A percentile compares a stretch with the other conserved stretches of the same genome.
phyloP scores from a whole-genome alignment of 768 basidiomycete species.

The Russula dissimulans region DNA sequence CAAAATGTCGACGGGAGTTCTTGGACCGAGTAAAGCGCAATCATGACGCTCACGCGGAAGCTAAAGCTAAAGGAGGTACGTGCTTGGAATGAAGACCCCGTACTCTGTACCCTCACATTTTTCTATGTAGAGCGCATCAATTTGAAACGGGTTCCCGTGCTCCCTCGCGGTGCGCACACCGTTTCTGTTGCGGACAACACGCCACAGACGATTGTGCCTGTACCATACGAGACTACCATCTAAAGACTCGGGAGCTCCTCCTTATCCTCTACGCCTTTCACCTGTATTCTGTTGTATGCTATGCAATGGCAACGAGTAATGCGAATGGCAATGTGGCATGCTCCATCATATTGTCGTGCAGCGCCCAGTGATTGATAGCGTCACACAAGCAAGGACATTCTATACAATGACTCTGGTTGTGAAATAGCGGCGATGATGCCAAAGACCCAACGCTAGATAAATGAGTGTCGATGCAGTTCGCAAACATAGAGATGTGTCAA shows the following conservation, averaged over 20 bases:
- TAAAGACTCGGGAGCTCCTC: constrained; percentile 33
- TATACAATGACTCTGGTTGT: background rate
- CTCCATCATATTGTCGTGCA: background rate
- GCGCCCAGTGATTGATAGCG: background rate
- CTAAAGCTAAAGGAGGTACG: constrained; percentile 86
- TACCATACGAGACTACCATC: constrained; percentile 95
- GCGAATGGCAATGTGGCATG: background rate
- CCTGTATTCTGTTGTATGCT: constrained; percentile 4
- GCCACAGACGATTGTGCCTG: constrained; percentile 88
- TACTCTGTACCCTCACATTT: background rate
- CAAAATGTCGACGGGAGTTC: constrained; percentile 97
- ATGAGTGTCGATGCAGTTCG: background rate
- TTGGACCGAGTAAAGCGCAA: constrained; percentile 91
- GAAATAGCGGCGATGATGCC: background rate
- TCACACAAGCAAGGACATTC: background rate
- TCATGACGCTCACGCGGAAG: constrained; percentile 71
- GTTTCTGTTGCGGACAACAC: constrained; percentile 67
- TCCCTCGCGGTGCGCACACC: constrained; percentile 70
- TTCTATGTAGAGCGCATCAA: constrained; percentile 54
- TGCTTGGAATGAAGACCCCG: constrained; percentile 17
- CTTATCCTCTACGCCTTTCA: background rate
- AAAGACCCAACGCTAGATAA: background rate
- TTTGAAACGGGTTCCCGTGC: constrained; percentile 78
- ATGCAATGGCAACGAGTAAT: constrained; percentile 5
- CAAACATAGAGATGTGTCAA: background rate